Evolutionary conservation across 140 eudicot species (phyloP), one percentile per base, ranked within the genome.

Genomic region (Eryngium alpinum): DNA sequence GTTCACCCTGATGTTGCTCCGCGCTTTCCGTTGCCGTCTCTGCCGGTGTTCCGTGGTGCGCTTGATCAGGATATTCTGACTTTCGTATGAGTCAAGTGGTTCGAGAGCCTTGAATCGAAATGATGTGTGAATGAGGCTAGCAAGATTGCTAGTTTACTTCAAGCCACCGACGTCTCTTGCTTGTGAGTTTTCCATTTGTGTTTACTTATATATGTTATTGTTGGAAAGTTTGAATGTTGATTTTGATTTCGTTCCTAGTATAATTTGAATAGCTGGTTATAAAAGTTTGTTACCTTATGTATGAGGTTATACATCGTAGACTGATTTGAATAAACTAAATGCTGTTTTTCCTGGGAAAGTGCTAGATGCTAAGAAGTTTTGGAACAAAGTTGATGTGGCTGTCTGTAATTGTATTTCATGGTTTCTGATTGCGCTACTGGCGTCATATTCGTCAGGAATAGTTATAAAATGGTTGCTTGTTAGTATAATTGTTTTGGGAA

Each of bases 1-100:
- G 87, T 92, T 50, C 97, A 95, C 80, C 88, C 97, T 6, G 99
- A 95, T 81, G 92, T 95, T 22, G 95, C 99, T 24, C 89, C 99
- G 31, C 86, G 97, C 86, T 79, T 95, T 88, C 97, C 99, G 84
- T 77, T 95, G 85, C 97, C 99, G 84, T 89, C 97, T 76, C 85
- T 95, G 60, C 99, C 99, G 85, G 95, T 91, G 13, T 88, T 89
- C 83, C 88, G 95, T 74, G 99, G 99, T 31, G 92, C 97, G 16
- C 87, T 84, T 52, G 99, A 92, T 82, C 92, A 87, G 84, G 97
- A 95, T 51, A 84, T 95, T 46, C 90, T n/a, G 97, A 12, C 84
- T 91, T 73, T 77, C 87, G 31, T 97, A 95, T 28, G 95, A 89
- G 49, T 83, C 84, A 13, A 69, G 70, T n/a, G 89, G 85, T 73